Evolutionary conservation across 2,329 filamentous ascomycete genomes (phyloP), one percentile per base, ranked within the genome.

Genomic region (Penicillium verrucosum): DNA sequence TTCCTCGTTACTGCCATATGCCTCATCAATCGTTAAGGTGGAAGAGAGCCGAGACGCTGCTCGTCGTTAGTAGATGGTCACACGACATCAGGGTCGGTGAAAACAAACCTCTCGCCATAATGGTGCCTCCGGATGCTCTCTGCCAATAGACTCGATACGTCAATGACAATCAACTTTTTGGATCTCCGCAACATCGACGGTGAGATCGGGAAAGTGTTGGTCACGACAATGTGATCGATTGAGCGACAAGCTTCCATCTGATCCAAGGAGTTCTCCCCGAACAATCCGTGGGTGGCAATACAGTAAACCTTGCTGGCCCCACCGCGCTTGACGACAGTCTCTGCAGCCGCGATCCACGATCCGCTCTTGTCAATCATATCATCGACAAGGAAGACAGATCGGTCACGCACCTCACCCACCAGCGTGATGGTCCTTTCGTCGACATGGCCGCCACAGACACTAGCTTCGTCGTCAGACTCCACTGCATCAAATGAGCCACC

Each of bases 291-390:
- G 0, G 94, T 97, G 8, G 93, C 94, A 78, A 99, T 96, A 80
- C 92, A 96, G 76, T 96, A 97, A 36, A 99, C 94, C 75, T 89
- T 94, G 66, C 90, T 96, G 1, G 94, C 94, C 43, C 86, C 85
- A 62, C 94, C 95, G 62, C 89, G 86, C 81, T 97, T 97, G 51
- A 96, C 90, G 2, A 96, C 93, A 1, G 92, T 96, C 79, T 99
- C 94, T 12, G 94, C 94, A 7, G 94, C 94, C 6, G 93, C 93
- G 65, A 99, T 95, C 94, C 94, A 99, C 7, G 91, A 96, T 14
- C 89, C 90, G 10, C 92, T 87, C 78, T 96, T 97, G 78, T 99
- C 94, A 69, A 99, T 97, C 89, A 99, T 97, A 73, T 99, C 94
- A 73, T 99, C 94, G 48, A 99, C 89, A 59, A 99, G 92, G 71